phyloP scores from a whole-genome alignment of 345 rosid species.

The Pelargonium nanum region DNA sequence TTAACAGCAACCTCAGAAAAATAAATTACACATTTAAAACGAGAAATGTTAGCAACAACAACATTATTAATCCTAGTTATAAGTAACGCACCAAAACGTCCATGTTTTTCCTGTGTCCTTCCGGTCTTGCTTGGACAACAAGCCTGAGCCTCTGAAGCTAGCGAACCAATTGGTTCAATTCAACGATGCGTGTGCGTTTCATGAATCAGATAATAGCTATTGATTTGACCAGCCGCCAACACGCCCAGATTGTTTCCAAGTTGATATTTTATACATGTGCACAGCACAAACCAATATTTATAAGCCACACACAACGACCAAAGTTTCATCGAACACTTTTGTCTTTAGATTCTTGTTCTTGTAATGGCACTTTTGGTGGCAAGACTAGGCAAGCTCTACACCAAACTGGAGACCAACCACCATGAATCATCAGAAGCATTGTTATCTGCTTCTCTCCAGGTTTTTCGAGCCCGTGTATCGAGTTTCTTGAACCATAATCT shows the following conservation, averaged over 20 bases:
- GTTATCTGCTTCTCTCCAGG: constrained; percentile 23
- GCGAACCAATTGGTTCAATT: no score
- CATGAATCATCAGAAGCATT: constrained; percentile 13
- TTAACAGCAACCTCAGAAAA: no score
- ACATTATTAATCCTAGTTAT: no score
- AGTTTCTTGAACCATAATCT: constrained; percentile 17
- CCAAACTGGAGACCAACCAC: constrained; percentile 33
- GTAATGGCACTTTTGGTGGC: constrained; percentile 30
- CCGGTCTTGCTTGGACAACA: background rate
- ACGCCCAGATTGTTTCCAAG: no score
- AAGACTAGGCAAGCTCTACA: constrained; percentile 26
- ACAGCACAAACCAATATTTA: background rate
- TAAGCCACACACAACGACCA: background rate
- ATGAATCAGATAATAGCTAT: no score
- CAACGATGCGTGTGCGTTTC: no score
- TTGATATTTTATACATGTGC: no score
- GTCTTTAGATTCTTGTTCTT: background rate
- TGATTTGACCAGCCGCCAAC: no score
- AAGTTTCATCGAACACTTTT: background rate
- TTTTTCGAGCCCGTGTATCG: constrained; percentile 27
- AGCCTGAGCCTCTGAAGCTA: no score
- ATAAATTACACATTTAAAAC: no score
- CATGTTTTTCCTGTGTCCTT: background rate
- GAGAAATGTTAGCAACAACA: no score
- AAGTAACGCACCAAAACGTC: no score